Percentiles rank a stretch among this genome's conserved stretches.
These are phyloP conservation scores for Euphorbia corollata DNA, from an alignment of 441 rosid genomes.

Conservation along the genomic window DNA sequence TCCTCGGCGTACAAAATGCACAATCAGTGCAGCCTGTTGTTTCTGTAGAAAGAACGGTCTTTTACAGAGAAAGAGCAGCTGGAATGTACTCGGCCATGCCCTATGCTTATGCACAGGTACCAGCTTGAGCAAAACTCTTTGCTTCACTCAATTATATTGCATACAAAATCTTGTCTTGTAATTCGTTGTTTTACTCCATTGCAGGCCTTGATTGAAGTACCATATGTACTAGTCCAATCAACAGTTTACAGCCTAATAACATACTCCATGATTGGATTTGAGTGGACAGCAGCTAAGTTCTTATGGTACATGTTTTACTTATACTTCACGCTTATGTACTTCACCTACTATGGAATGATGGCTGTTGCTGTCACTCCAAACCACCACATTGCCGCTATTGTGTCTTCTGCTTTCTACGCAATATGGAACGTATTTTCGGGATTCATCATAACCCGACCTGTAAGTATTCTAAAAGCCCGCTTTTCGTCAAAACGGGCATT, in stretches of 20 bases:
- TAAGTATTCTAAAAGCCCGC: conserved; percentile 22
- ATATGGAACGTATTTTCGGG: conserved; percentile 74
- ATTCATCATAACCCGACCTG: conserved; percentile 59
- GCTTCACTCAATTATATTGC: no score
- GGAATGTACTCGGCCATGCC: conserved; percentile 65
- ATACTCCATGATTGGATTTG: conserved; percentile 63
- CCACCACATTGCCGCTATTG: conserved; percentile 48
- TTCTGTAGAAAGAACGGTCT: conserved; percentile 49
- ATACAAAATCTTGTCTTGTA: neutral
- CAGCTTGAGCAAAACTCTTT: neutral
- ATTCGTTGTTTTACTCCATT: neutral
- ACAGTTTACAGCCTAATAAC: conserved; percentile 41
- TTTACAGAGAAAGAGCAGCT: conserved; percentile 63
- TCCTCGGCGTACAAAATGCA: conserved; percentile 57
- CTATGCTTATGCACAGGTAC: conserved; percentile 54
- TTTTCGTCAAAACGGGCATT: neutral
- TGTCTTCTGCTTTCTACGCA: conserved; percentile 42
- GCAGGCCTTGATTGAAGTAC: conserved; percentile 57
- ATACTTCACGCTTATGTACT: conserved; percentile 57
- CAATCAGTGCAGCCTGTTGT: conserved; percentile 51
- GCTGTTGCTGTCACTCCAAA: conserved; percentile 61
- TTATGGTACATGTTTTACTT: conserved; percentile 67
- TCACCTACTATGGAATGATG: conserved; percentile 77
- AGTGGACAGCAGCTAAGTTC: conserved; percentile 52
- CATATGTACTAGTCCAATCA: conserved; percentile 47